Evolutionary conservation across 2,329 filamentous ascomycete genomes (phyloP).

Genomic region (Sporothrix brunneoviolacea): DNA sequence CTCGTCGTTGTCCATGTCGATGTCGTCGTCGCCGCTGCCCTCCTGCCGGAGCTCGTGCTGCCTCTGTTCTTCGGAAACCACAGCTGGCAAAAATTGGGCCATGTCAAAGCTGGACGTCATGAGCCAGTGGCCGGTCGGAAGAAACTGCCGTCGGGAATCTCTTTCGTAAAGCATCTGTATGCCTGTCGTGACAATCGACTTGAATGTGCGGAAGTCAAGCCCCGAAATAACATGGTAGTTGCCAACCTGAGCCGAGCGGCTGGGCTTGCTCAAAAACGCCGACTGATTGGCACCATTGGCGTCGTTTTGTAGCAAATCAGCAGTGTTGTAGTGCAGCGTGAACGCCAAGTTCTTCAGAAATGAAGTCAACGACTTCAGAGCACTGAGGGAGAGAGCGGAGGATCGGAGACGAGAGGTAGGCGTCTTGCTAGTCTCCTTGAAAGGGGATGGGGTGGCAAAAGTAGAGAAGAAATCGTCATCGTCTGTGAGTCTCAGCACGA

Average conservation of each 20-base stretch:
- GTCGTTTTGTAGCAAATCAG: constrained; percentile 43
- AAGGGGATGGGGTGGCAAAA: constrained; percentile 22
- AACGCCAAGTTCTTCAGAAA: constrained; percentile 92
- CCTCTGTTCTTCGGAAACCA: constrained; percentile 81
- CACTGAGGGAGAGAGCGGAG: constrained; percentile 62
- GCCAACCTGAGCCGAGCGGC: constrained; percentile 3
- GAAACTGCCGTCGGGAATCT: constrained; percentile 80
- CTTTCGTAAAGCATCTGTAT: constrained; percentile 87
- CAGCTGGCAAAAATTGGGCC: constrained; percentile 76
- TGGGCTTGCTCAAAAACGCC: not conserved
- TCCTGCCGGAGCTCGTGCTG: constrained; percentile 61
- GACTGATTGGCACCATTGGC: not conserved
- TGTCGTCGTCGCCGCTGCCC: constrained; percentile 47
- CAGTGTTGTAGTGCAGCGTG: constrained; percentile 75
- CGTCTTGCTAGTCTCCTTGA: constrained; percentile 24
- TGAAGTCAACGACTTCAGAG: constrained; percentile 66
- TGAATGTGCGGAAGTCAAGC: constrained; percentile 71
- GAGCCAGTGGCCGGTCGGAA: constrained; percentile 82
- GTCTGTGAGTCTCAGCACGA: constrained; percentile 85
- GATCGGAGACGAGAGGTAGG: constrained; percentile 41
- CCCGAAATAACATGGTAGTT: constrained; percentile 49
- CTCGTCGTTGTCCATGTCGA: constrained; percentile 35
- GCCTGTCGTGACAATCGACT: constrained; percentile 70
- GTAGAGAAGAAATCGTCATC: constrained; percentile 88
- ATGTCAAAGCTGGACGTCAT: constrained; percentile 88